Base-by-base conservation (phyloP, 495 filamentous ascomycete genomes). In the Alectoria sarmentosa region DNA sequence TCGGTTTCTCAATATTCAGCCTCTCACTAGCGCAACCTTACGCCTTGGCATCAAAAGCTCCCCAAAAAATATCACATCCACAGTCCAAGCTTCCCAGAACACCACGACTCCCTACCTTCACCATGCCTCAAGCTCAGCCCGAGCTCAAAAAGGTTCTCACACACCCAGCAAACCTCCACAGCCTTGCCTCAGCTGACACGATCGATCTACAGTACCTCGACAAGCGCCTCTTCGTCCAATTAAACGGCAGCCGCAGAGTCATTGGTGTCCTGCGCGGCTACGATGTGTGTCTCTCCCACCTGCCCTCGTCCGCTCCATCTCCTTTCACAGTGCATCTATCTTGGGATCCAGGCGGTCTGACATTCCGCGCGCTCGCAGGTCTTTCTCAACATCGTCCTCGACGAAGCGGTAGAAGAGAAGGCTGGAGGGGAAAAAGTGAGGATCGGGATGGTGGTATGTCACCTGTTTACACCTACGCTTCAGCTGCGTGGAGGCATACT, bases 401-500 rank as follows among this genome's bases (percentile, higher is more conserved):
- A 98, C 73, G 94, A 98, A 69, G 93, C 94, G n/a, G 88, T 96
- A 21, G 94, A 98, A 72, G 91, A 97, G 80, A 96, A 93, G 75
- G 83, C 84, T 38, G 91, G 90, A 63, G 91, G 91, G 55, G 91
- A 96, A 82, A 98, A 96, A 78, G 87, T 87, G 56, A 83, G 86
- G 65, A 84, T 97, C 57, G 94, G 94, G 72, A 97, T 96, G 87
- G 89, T 96, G 67, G 95, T 96, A 85, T 62, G 88, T 81, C 10
- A 3, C 19, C 23, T 38, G 7, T 11, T 11, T 60, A 34, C n/a
- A 38, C 46, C 52, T 34, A 34, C 17, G 19, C 15, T 15, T 21
- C 7, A 9, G 21, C 14, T 10, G 21, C 44, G 44, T 3, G 10
- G n/a, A n/a, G n/a, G n/a, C n/a, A n/a, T n/a, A 41, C 9, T n/a